Evolutionary conservation across 495 filamentous ascomycete genomes (phyloP).

Genomic region (Xylaria venustula): DNA sequence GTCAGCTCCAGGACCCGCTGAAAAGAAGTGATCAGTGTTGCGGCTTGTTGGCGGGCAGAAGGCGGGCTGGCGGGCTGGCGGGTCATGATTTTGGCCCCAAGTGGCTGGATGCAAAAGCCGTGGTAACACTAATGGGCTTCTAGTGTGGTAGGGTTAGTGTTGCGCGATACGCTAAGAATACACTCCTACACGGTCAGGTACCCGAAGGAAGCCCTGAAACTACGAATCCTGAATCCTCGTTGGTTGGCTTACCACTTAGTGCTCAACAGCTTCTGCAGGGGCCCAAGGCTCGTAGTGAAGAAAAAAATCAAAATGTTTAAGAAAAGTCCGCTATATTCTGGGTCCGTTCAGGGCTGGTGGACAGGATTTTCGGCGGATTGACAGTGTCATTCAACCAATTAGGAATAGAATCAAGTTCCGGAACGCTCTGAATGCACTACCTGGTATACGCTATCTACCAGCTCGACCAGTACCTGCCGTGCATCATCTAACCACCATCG

Average conservation of each 20-base stretch:
- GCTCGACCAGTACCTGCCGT: too few species aligned
- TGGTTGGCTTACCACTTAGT: background rate
- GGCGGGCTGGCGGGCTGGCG: background rate
- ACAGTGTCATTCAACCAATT: background rate
- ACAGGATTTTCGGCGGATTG: background rate
- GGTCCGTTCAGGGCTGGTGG: background rate
- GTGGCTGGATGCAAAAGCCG: slow-evolving; percentile 4
- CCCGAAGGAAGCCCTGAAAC: background rate
- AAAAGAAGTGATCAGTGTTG: background rate
- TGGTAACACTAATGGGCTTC: too few species aligned
- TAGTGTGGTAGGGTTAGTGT: too few species aligned
- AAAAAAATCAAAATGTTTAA: too few species aligned
- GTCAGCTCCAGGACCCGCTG: background rate
- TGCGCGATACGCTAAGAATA: too few species aligned
- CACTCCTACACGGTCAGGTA: too few species aligned
- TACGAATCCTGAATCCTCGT: background rate
- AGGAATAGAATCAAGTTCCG: slow-evolving; percentile 2
- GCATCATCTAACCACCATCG: too few species aligned
- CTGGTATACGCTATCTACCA: too few species aligned
- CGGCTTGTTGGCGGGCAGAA: background rate
- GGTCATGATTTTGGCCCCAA: background rate
- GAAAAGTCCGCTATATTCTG: background rate
- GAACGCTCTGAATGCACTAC: too few species aligned
- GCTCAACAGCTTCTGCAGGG: background rate
- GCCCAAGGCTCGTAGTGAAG: background rate